Conservation (phyloP, 2,329 filamentous ascomycete genomes). For the Trichoderma afroharzianum region DNA sequence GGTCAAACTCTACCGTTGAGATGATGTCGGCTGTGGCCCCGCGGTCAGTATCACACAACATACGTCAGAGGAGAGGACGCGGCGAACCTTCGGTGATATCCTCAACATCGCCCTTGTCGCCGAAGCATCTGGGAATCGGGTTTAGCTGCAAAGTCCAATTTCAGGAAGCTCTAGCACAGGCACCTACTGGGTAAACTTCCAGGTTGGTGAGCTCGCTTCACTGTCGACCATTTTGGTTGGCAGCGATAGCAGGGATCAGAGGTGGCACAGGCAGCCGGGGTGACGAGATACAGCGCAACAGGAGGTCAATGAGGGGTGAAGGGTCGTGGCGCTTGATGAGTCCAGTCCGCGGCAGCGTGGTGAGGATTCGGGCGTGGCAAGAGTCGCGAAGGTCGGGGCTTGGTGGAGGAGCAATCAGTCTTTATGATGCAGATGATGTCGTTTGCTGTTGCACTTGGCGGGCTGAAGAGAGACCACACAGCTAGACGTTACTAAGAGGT, state of each 20-base stretch:
- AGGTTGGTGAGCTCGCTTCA: conserved; percentile 90
- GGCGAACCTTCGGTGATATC: conserved; percentile 89
- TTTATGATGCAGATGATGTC: conserved; percentile 27
- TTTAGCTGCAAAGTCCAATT: conserved; percentile 26
- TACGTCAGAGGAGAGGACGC: conserved; percentile 16
- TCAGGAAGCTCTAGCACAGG: background rate
- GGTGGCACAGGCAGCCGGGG: conserved; percentile 20
- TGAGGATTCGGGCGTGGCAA: background rate
- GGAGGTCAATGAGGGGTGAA: background rate
- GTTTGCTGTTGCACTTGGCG: conserved; percentile 23
- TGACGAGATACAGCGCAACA: conserved; percentile 23
- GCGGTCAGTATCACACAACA: conserved; percentile 13
- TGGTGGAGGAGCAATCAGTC: conserved; percentile 21
- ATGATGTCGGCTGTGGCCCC: conserved; percentile 72
- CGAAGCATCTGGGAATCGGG: conserved; percentile 73
- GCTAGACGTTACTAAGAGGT: conserved; percentile 15
- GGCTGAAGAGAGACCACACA: conserved; percentile 22
- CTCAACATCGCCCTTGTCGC: conserved; percentile 98
- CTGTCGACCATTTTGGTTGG: conserved; percentile 85
- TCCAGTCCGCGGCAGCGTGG: background rate
- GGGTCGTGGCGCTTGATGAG: background rate
- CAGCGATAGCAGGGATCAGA: conserved; percentile 30
- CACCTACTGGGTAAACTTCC: conserved; percentile 99
- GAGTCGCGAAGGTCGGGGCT: conserved; percentile 18
- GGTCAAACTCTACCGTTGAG: conserved; percentile 86